These are phyloP conservation scores for Pouteria glomerata DNA, from an alignment of 148 eudicot species.

Conservation along the genomic window DNA sequence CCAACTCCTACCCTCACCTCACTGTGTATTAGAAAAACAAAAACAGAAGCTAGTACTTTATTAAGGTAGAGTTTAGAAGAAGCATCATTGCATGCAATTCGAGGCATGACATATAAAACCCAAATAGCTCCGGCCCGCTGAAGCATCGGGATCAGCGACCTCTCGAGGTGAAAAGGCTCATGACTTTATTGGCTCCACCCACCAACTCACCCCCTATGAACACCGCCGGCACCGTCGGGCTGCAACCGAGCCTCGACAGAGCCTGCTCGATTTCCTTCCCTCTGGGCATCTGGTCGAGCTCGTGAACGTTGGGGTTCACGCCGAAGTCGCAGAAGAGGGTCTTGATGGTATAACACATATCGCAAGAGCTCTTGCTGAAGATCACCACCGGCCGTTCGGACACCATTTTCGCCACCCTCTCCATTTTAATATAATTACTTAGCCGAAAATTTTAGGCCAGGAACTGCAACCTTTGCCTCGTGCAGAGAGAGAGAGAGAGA, in stretches of 20 bases:
- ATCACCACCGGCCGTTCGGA: slow-evolving; percentile 33
- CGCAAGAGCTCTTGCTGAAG: slow-evolving; percentile 37
- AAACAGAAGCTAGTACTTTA: too few relatives aligned
- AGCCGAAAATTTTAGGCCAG: too few relatives aligned
- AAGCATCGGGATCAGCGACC: slow-evolving; percentile 32
- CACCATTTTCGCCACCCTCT: slow-evolving; percentile 15
- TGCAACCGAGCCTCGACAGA: slow-evolving; percentile 24
- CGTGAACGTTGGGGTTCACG: slow-evolving; percentile 26
- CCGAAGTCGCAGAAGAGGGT: slow-evolving; percentile 30
- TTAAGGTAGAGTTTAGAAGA: too few relatives aligned
- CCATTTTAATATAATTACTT: slow-evolving; percentile 11
- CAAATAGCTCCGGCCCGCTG: slow-evolving; percentile 38
- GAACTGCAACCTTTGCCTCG: too few relatives aligned
- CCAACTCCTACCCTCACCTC: too few relatives aligned
- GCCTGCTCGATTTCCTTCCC: slow-evolving; percentile 33
- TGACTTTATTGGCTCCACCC: slow-evolving; percentile 24
- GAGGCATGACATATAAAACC: slow-evolving; percentile 12
- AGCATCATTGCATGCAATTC: too few relatives aligned
- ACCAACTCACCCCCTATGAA: slow-evolving; percentile 36
- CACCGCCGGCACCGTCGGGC: slow-evolving; percentile 29
- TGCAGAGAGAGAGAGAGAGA: neutral
- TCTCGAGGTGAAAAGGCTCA: slow-evolving; percentile 33
- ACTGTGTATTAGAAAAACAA: too few relatives aligned
- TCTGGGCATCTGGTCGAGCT: slow-evolving; percentile 19
- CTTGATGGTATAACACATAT: slow-evolving; percentile 37